Conservation (phyloP, 495 filamentous ascomycete genomes). For the Cercophora scortea region DNA sequence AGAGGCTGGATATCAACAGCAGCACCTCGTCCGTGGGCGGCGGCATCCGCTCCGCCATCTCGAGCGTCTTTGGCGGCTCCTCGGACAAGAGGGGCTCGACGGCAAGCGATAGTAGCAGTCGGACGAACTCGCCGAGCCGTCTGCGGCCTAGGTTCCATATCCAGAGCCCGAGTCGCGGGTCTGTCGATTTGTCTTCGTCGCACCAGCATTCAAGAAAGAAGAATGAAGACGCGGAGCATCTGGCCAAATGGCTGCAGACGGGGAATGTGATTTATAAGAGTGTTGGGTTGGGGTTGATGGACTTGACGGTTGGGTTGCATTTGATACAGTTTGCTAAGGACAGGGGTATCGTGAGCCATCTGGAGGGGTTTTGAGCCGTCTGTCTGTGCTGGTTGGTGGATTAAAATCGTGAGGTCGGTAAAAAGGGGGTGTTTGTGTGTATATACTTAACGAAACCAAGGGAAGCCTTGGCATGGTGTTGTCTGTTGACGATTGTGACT, state of each 20-base stretch:
- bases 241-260: conserved; percentile 62
- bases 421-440: no score
- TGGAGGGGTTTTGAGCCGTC: conserved; percentile 62
- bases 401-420: no score
- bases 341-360: conserved; percentile 61
- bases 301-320: conserved; percentile 67
- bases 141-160: neutral
- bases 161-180: no score
- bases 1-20: neutral
- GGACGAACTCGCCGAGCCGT: conserved; percentile 17
- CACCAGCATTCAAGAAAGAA: conserved; percentile 16
- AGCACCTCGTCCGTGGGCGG: conserved; percentile 2
- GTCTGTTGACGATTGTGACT: no score
- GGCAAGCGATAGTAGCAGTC: conserved; percentile 5
- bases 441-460: no score
- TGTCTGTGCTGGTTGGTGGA: no score
- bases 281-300: conserved; percentile 76
- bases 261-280: conserved; percentile 88
- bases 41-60: conserved; percentile 12
- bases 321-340: conserved; percentile 65
- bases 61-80: conserved; percentile 15
- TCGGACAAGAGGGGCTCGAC: neutral
- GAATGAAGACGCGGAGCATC: conserved; percentile 42
- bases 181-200: conserved; percentile 14
- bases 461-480: no score